These are phyloP conservation scores for Candida sanyaensis DNA, from an alignment of 1,139 yeast species.

Conservation along the genomic window DNA sequence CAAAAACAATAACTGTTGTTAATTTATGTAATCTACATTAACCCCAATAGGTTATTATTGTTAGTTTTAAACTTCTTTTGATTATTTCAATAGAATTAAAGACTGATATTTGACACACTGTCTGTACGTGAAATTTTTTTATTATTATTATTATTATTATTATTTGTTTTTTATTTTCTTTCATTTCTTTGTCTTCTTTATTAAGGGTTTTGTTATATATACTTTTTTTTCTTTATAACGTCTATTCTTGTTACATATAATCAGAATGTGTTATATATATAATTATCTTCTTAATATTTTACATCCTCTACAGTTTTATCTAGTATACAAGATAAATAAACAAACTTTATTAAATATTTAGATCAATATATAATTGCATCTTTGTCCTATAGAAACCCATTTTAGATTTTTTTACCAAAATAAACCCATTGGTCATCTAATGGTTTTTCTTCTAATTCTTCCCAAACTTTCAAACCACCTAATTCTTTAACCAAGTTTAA, in stretches of 20 bases:
- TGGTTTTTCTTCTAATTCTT: constrained; percentile 68
- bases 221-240: neutral
- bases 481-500: constrained; percentile 66
- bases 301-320: neutral
- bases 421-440: constrained; percentile 73
- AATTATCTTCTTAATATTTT: neutral
- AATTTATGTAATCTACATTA: constrained; percentile 4
- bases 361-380: too few species aligned
- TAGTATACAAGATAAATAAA: too few species aligned
- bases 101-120: too few species aligned
- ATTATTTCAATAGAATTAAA: too few species aligned
- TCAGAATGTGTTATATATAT: constrained; percentile 2
- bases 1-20: constrained; percentile 46
- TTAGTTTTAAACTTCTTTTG: too few species aligned
- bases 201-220: neutral
- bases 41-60: neutral
- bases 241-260: neutral
- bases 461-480: constrained; percentile 70
- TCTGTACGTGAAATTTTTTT: neutral
- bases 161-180: neutral
- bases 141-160: too few species aligned
- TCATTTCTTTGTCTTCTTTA: neutral
- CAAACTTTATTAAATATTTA: neutral
- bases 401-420: constrained; percentile 58
- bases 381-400: neutral